Conservation (phyloP, 169 alveolate genomes). For the Plasmodium gaboni region DNA sequence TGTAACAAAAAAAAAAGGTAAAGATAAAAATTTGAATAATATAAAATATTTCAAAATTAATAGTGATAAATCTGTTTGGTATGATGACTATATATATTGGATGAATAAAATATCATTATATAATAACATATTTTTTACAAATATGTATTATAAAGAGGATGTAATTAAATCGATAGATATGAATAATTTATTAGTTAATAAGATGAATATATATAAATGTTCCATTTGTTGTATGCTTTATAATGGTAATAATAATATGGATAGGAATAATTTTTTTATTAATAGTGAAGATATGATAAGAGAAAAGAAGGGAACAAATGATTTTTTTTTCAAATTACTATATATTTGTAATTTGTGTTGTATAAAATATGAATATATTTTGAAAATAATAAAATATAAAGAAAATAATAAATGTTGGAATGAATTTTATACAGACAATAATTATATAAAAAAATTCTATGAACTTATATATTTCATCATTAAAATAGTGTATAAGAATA, state of each 20-base stretch:
- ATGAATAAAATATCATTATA: conserved; percentile 33
- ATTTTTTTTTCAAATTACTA: neutral
- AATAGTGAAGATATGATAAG: neutral
- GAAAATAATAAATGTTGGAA: neutral
- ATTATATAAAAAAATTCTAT: conserved; percentile 24
- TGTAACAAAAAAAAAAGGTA: neutral
- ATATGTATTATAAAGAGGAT: conserved; percentile 30
- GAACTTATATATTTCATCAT: conserved; percentile 54
- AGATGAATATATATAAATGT: conserved; percentile 24
- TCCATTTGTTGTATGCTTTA: conserved; percentile 58
- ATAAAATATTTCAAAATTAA: conserved; percentile 14
- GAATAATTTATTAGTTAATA: conserved; percentile 6
- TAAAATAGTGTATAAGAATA: conserved; percentile 16
- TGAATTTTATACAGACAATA: conserved; percentile 6
- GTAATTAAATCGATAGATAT: neutral
- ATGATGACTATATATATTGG: conserved; percentile 26
- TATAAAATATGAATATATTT: conserved; percentile 13
- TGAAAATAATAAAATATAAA: neutral
- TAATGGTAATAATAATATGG: neutral
- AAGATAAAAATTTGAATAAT: neutral
- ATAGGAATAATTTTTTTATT: neutral
- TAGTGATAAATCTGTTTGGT: neutral
- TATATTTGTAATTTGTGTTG: conserved; percentile 26
- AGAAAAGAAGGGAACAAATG: neutral
- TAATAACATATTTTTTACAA: conserved; percentile 27